A percentile compares a stretch with the other conserved stretches of the same genome.
Evolutionary conservation across 2,329 filamentous ascomycete genomes (phyloP).

Genomic region (Penicillium nordicum): DNA sequence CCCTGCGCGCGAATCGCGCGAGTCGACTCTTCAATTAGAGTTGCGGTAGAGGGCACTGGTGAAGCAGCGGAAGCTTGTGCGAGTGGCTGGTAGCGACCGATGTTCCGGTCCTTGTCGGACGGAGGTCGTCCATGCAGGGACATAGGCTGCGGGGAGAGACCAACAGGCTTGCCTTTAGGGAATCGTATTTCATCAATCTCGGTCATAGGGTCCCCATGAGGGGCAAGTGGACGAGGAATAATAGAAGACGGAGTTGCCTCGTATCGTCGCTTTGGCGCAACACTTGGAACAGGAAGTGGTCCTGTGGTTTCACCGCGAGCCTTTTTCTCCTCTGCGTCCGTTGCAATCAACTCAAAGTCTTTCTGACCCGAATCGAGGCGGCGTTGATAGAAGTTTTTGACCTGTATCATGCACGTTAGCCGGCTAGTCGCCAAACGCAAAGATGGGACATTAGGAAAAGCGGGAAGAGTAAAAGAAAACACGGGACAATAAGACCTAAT

Average conservation of each 20-base stretch:
- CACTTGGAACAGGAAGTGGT: slow-evolving; percentile 43
- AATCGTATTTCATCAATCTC: slow-evolving; percentile 34
- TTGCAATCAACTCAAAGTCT: slow-evolving; percentile 44
- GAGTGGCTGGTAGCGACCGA: slow-evolving; percentile 37
- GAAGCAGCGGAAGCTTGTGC: slow-evolving; percentile 37
- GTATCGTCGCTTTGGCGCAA: slow-evolving; percentile 48
- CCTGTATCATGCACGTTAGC: slow-evolving; percentile 29
- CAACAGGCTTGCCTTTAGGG: slow-evolving; percentile 31
- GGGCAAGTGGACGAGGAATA: slow-evolving; percentile 42
- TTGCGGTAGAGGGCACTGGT: slow-evolving; percentile 25
- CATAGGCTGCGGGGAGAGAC: slow-evolving; percentile 31
- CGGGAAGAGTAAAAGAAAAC: background rate
- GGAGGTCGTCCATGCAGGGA: slow-evolving; percentile 31
- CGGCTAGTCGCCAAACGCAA: background rate
- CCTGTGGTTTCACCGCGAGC: slow-evolving; percentile 44
- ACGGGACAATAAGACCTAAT: background rate
- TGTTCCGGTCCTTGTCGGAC: slow-evolving; percentile 36
- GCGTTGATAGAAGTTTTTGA: slow-evolving; percentile 50
- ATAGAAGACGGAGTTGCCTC: slow-evolving; percentile 44
- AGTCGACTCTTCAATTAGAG: slow-evolving; percentile 35
- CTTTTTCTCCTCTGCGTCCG: slow-evolving; percentile 45
- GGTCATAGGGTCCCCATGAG: slow-evolving; percentile 38
- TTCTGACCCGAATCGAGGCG: slow-evolving; percentile 43
- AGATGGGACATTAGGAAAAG: background rate
- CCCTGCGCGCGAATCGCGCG: slow-evolving; percentile 33